Base-by-base conservation (phyloP, 345 rosid genomes). In the Camelina sativa region DNA sequence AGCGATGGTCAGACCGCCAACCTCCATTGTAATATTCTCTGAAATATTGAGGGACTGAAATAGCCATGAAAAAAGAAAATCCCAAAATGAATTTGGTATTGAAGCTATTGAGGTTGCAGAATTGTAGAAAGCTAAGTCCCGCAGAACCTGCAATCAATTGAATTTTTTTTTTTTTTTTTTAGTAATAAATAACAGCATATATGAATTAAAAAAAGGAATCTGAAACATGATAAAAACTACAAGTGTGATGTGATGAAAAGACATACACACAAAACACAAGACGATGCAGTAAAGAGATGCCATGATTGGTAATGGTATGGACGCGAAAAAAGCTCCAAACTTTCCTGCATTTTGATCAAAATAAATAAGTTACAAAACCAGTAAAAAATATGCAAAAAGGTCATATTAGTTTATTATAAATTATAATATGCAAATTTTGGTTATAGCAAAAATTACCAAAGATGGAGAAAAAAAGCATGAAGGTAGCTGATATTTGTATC, bases 381-480 rank as follows among this genome's bases (percentile, higher is more conserved):
- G 1, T 11, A 28, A 28, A 10, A 15, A 3, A 6, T 19, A 17
- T 6, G 12, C 46, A 41, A 4, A 57, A 6, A n/a, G 30, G 25
- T 23, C 25, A 23, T 23, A 23, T 23, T 23, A 23, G 25, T 23
- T 23, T 23, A 23, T 23, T 23, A 23, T 23, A 23, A 23, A 23
- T 46, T n/a, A 6, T 46, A 46, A 65, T 12, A 32, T 44, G 28
- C 48, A 50, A n/a, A 10, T 38, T 20, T 0, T 38, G 2, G 12
- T 61, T 6, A 2, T n/a, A 46, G 15, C 25, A 17, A 22, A 28
- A 17, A 47, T 28, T 83, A 88, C 92, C 93, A 2, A 90, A 86
- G 62, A 88, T 60, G 35, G 96, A 86, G 83, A 90, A 90, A 82
- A 88, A 84, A 67, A 88, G 82, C 91, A 86, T 88, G 80, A 86